Base-by-base conservation (phyloP, 2,329 filamentous ascomycete species). In the Xylogone sp. region DNA sequence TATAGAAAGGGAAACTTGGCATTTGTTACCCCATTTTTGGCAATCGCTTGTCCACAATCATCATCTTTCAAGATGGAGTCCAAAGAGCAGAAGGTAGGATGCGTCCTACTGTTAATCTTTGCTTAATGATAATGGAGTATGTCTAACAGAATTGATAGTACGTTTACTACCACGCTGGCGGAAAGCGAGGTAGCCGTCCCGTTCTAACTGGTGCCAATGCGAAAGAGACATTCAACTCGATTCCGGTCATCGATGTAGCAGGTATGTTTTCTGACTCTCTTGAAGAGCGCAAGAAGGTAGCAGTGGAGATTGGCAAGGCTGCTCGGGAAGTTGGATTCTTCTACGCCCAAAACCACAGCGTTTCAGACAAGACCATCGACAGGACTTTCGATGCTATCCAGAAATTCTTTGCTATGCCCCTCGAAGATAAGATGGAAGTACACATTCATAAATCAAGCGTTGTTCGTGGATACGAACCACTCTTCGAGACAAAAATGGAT, bases 401-500 rank as follows among this genome's bases (percentile, higher is more conserved):
- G 42, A 47, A 56, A 21, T 55, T 58, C 39, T 52, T 58, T 47
- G 52, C 39, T 13, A 44, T 54, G 12, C 46, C 50, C 8, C 42
- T 53, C 21, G 54, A 63, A 1, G 67, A 69, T 6, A 58, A 63
- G 18, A 80, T 80, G 56, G 62, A 72, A 34, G 56, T 49, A 13
- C 53, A 55, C 49, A 46, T 51, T 5, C 61, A 68, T 34, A 61
- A 52, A 42, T 52, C 48, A 21, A 46, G 43, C 59, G 66, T 43
- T 64, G 46, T 72, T 69, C 49, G 65, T 62, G 29, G 70, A 68
- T 53, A 70, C 67, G 56, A 76, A 74, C 52, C 76, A 75, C 18
- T 80, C 74, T 31, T 53, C 21, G 50, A 56, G 42, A 56, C 54
- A 9, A 56, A 53, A 12, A 34, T 56, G 2, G 51, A 53, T 42